A percentile compares a stretch with the other conserved stretches of the same genome.
phyloP scores from a whole-genome alignment of 306 rosid species.

The Malus sylvestris region DNA sequence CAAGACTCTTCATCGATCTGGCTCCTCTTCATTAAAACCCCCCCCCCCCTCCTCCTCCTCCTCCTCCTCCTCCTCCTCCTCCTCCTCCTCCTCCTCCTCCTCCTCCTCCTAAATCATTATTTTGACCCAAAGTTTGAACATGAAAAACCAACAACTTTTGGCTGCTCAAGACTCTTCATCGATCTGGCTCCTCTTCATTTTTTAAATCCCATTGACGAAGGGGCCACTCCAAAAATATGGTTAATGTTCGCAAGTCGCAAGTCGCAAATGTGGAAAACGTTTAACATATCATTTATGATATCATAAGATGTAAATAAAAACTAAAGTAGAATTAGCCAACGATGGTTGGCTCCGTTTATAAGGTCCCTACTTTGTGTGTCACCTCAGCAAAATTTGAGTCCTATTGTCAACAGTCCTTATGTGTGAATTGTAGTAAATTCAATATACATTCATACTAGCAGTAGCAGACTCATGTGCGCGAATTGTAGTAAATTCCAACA shows the following conservation, averaged over 20 bases:
- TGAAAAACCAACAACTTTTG: background rate
- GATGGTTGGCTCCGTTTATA: too few species aligned
- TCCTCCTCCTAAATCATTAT: background rate
- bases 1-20: background rate
- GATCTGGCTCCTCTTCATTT: background rate
- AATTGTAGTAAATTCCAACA: too few species aligned
- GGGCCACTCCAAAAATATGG: too few species aligned
- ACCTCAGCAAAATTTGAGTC: too few species aligned
- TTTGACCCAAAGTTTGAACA: background rate
- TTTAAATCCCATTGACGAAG: background rate
- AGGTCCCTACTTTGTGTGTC: too few species aligned
- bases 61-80: too few species aligned
- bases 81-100: too few species aligned
- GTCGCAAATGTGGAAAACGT: background rate
- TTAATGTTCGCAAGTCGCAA: background rate
- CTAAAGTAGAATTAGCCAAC: too few species aligned
- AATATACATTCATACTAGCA: too few species aligned
- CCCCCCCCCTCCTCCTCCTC: accelerated
- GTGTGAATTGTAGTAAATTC: too few species aligned
- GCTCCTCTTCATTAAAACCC: background rate
- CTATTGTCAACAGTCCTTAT: too few species aligned
- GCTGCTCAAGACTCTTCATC: background rate
- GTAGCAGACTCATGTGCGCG: too few species aligned
- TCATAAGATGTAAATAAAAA: background rate
- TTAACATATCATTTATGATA: background rate